phyloP scores from a whole-genome alignment of 202 grass and related monocot genomes.

The Miscanthus sacchariflorus region DNA sequence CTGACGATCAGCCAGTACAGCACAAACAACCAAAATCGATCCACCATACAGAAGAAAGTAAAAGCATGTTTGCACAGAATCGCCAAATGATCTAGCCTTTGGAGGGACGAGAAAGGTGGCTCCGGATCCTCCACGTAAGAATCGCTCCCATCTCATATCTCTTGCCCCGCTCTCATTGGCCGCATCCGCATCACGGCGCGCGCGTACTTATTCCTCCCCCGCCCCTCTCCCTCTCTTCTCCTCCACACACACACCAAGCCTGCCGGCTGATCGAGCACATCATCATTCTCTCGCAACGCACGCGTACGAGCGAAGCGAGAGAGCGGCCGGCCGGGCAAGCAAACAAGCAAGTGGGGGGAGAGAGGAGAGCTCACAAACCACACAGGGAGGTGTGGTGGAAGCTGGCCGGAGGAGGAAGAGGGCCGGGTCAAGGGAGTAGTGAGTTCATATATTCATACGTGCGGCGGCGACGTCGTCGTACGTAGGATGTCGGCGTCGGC shows the following conservation, averaged over 20 bases:
- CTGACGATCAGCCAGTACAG: neutral
- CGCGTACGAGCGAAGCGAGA: conserved; percentile 19
- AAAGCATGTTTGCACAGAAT: neutral
- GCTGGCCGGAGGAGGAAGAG: neutral
- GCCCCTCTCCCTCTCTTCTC: conserved; percentile 41
- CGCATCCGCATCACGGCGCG: conserved; percentile 6
- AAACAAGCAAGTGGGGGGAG: conserved; percentile 5
- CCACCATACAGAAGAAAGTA: too few relatives aligned
- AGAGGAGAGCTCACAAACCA: conserved; percentile 10
- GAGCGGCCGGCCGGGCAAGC: too few relatives aligned
- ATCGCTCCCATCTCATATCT: conserved; percentile 80
- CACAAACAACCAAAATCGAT: conserved; percentile 18
- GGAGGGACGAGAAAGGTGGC: conserved; percentile 53
- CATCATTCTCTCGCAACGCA: conserved; percentile 2
- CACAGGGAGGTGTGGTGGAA: conserved; percentile 14
- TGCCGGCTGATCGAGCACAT: neutral
- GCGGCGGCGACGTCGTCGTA: neutral
- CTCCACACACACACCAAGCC: conserved; percentile 23
- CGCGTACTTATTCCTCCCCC: conserved; percentile 45
- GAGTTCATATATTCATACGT: neutral
- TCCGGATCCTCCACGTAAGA: conserved; percentile 86
- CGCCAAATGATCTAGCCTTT: conserved; percentile 52
- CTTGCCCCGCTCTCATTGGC: conserved; percentile 69
- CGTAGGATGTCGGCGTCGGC: conserved; percentile 41
- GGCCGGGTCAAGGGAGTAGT: neutral